Evolutionary conservation across 495 filamentous ascomycete species (phyloP), one percentile per base, ranked within the genome.

Genomic region (Cercophora scortea): DNA sequence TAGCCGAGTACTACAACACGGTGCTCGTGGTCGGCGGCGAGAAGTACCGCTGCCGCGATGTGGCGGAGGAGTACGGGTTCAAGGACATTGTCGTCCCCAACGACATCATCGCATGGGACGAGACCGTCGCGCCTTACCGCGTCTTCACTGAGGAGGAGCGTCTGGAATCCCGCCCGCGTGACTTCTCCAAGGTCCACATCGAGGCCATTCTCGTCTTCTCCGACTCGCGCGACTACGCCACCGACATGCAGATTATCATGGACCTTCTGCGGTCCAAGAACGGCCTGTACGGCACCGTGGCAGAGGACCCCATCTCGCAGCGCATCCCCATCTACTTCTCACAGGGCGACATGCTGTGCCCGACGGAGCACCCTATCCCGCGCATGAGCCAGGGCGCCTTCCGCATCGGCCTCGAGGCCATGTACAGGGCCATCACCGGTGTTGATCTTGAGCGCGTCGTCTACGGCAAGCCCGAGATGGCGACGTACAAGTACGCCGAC

Each of bases 201-300:
- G 84, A 91, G 32, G 87, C 87, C 53, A 87, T 91, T 67, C 75
- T 91, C 56, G 84, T 90, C 57, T 90, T 91, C 70, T 85, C 83
- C 51, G 88, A 91, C 71, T 86, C 84, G 15, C 81, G 86, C 53
- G 88, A 93, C 71, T 91, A 90, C 71, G 85, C 84, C 32, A 88
- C 86, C 33, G 88, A 93, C 64, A 78, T 86, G 63, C 88, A 91
- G 66, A 86, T 93, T 64, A 90, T 91, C 66, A 81, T 93, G 57
- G 88, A 93, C 65, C 75, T 91, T 39, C 71, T 91, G n/a, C 79
- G 84, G 4, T 82, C 84, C 34, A 81, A 89, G 65, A 74, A 88
- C 51, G 87, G 87, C 52, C 79, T 79, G 49, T 67, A 89, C 15
- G 72, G 77, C 36, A 90, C 87, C 32, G 68, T 78, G 13, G 81